Percentiles rank a stretch among this genome's conserved stretches.
Evolutionary conservation across 768 basidiomycete species (phyloP).

Genomic region (Tephrocybe sp.): DNA sequence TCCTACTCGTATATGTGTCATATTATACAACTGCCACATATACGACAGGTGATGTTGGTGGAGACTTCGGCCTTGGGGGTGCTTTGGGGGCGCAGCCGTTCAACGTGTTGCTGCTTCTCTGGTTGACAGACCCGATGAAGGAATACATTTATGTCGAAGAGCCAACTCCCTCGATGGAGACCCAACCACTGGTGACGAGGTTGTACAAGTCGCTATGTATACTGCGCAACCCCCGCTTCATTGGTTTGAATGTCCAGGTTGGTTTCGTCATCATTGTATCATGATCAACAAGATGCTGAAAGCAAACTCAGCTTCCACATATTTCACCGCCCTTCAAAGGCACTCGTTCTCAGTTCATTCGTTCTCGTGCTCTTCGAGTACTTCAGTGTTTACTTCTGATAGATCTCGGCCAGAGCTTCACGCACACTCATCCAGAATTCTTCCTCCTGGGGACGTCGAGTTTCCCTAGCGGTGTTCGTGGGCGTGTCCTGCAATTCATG

Average conservation of each 20-base stretch:
- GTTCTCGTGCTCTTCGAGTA: conserved; percentile 5
- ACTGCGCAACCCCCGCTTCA: conserved; percentile 2
- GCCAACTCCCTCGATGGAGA: not conserved
- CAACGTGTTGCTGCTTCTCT: conserved; percentile 3
- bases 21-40: conserved; percentile 8
- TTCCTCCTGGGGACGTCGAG: conserved; percentile 5
- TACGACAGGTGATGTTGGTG: conserved; percentile 1
- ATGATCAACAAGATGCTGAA: not conserved
- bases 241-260: conserved; percentile 10
- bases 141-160: conserved; percentile 6
- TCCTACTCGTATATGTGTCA: not conserved
- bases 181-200: not conserved
- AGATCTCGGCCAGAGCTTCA: conserved; percentile 9
- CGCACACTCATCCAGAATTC: conserved; percentile 1
- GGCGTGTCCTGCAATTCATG: not conserved
- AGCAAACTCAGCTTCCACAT: not conserved
- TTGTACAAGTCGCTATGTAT: conserved; percentile 6
- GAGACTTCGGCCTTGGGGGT: conserved; percentile 5
- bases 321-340: conserved; percentile 1
- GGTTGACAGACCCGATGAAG: conserved; percentile 6
- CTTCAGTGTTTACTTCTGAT: conserved; percentile 5
- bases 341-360: conserved; percentile 2
- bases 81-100: conserved; percentile 1
- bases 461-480: conserved; percentile 4
- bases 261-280: not conserved